Percentiles rank a stretch among this genome's conserved stretches.
phyloP scores from a whole-genome alignment of 2,329 filamentous ascomycete species.

The Cordyceps cicadae region DNA sequence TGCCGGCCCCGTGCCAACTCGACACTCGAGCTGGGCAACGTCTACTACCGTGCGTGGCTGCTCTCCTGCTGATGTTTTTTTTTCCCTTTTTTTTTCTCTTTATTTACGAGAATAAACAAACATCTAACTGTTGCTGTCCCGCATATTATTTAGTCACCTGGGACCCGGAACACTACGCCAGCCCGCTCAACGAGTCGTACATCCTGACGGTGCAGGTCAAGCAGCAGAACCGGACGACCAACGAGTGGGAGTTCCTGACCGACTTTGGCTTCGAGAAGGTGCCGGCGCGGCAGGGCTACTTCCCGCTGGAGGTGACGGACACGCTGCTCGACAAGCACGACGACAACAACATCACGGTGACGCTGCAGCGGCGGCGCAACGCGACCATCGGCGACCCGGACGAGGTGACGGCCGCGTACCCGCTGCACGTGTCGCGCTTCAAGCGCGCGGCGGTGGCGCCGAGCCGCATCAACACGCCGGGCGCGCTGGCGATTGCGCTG shows the following conservation, averaged over 20 bases:
- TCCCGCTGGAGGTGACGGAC: constrained; percentile 33
- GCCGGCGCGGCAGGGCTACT: constrained; percentile 37
- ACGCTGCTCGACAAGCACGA: constrained; percentile 29
- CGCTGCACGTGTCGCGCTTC: constrained; percentile 27
- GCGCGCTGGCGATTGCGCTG: constrained; percentile 44
- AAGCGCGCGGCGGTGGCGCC: constrained; percentile 30
- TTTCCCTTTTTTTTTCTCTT: no score
- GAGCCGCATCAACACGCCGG: constrained; percentile 26
- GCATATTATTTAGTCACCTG: constrained; percentile 54
- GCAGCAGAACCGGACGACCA: constrained; percentile 29
- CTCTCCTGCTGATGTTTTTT: not conserved
- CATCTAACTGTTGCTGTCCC: not conserved
- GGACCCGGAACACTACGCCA: constrained; percentile 44
- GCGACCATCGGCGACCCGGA: constrained; percentile 19
- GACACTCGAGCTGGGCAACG: constrained; percentile 35
- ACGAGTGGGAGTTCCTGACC: constrained; percentile 28
- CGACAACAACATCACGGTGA: constrained; percentile 40
- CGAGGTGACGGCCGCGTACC: constrained; percentile 32
- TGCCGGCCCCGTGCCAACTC: constrained; percentile 39
- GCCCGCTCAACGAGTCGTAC: constrained; percentile 25
- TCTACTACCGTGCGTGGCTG: constrained; percentile 39
- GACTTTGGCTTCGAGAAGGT: constrained; percentile 26
- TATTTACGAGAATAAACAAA: no score
- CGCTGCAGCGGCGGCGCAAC: constrained; percentile 31
- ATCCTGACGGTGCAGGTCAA: constrained; percentile 31